Conservation (phyloP, 1,284 basidiomycete species). For the Ganoderma meredithae region DNA sequence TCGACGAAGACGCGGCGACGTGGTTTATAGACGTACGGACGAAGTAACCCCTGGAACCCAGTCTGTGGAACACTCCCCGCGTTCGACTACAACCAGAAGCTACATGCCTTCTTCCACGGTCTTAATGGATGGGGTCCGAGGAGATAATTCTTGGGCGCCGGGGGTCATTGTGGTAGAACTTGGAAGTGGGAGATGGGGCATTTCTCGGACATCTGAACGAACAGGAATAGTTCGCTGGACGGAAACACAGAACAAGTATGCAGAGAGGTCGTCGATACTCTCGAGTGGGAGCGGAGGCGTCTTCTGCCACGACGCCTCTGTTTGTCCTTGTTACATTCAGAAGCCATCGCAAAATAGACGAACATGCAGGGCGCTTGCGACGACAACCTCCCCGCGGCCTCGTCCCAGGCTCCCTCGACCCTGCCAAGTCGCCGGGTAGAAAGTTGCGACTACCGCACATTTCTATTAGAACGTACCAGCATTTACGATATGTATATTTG, state of each 20-base stretch:
- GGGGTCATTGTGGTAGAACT: background rate
- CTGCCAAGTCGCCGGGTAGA: no score
- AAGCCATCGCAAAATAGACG: background rate
- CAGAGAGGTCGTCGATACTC: background rate
- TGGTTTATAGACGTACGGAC: background rate
- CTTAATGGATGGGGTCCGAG: background rate
- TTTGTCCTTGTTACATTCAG: slow-evolving; percentile 12
- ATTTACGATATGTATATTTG: no score
- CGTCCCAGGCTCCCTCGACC: no score
- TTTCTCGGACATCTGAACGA: background rate
- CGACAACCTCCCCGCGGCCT: no score
- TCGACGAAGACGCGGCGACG: background rate
- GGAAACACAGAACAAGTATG: background rate
- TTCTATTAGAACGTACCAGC: no score
- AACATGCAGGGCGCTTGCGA: background rate
- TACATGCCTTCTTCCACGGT: background rate
- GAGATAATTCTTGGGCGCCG: background rate
- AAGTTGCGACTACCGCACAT: no score
- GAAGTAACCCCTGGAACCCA: background rate
- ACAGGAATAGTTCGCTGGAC: background rate
- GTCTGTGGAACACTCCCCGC: background rate
- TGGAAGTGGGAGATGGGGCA: background rate
- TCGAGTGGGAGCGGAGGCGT: no score
- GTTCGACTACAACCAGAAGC: background rate
- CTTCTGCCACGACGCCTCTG: background rate